Evolutionary conservation across 169 alveolate genomes (phyloP).

Genomic region (Plasmodium berghei): DNA sequence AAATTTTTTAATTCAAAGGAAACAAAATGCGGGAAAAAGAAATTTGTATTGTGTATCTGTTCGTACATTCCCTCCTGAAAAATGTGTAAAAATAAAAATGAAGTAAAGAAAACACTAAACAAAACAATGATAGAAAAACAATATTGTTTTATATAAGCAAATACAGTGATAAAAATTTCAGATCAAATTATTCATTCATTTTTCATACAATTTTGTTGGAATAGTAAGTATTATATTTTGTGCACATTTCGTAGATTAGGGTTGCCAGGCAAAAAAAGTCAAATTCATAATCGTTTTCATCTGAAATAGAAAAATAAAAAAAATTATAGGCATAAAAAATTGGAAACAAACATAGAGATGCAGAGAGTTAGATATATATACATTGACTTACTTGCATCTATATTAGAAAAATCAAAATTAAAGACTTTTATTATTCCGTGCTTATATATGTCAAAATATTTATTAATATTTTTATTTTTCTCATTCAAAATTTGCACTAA

Average conservation of each 20-base stretch:
- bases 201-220: conserved; percentile 46
- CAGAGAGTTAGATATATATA: background rate
- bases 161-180: background rate
- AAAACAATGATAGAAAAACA: background rate
- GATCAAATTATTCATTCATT: background rate
- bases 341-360: background rate
- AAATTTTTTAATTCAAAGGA: conserved; percentile 69
- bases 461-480: conserved; percentile 42
- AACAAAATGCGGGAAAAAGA: conserved; percentile 71
- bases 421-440: conserved; percentile 67
- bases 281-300: conserved; percentile 62
- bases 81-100: background rate
- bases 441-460: conserved; percentile 61
- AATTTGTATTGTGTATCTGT: conserved; percentile 40
- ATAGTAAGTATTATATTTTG: conserved; percentile 67
- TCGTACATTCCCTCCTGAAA: conserved; percentile 44
- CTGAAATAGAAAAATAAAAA: background rate
- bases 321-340: background rate
- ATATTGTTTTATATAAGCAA: background rate
- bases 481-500: conserved; percentile 41
- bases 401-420: conserved; percentile 63
- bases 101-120: background rate
- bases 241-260: conserved; percentile 68
- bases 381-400: conserved; percentile 51
- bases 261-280: conserved; percentile 67